phyloP scores from a whole-genome alignment of 1,284 basidiomycete genomes.

The Ganoderma sinense region DNA sequence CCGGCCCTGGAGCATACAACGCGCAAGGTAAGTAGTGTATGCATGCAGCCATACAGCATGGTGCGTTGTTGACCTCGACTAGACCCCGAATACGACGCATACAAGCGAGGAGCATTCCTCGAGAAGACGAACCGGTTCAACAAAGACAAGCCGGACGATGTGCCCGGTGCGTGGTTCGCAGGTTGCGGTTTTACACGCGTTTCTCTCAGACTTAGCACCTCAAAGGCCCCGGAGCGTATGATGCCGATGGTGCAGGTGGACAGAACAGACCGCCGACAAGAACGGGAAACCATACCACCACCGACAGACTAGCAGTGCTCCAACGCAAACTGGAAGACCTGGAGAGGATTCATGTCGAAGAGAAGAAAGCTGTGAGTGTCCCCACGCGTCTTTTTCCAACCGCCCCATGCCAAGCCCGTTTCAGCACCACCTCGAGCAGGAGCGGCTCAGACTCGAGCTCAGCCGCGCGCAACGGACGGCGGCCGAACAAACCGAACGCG shows the following conservation, averaged over 20 bases:
- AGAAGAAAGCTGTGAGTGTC: slow-evolving; percentile 66
- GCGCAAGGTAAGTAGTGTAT: slow-evolving; percentile 27
- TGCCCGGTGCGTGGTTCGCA: slow-evolving; percentile 46
- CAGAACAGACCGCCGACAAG: slow-evolving; percentile 28
- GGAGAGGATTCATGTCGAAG: slow-evolving; percentile 68
- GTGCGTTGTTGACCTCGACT: neutral
- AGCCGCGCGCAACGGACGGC: slow-evolving; percentile 54
- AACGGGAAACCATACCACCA: slow-evolving; percentile 16
- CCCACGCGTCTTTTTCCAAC: neutral
- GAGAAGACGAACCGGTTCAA: slow-evolving; percentile 61
- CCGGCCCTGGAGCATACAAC: slow-evolving; percentile 40
- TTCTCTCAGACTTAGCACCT: neutral
- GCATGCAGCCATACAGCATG: neutral
- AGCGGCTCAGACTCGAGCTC: slow-evolving; percentile 64
- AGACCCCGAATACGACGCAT: slow-evolving; percentile 55
- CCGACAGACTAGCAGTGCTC: slow-evolving; percentile 60
- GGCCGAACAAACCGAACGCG: slow-evolving; percentile 60
- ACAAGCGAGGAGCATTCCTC: slow-evolving; percentile 63
- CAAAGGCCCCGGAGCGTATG: slow-evolving; percentile 48
- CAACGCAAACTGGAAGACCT: slow-evolving; percentile 74
- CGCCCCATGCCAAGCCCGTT: neutral
- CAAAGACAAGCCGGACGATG: slow-evolving; percentile 49
- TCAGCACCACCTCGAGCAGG: slow-evolving; percentile 67
- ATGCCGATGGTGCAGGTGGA: slow-evolving; percentile 22
- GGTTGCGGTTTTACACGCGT: neutral